Conservation (phyloP, 495 filamentous ascomycete genomes). For the Collariella sp. region DNA sequence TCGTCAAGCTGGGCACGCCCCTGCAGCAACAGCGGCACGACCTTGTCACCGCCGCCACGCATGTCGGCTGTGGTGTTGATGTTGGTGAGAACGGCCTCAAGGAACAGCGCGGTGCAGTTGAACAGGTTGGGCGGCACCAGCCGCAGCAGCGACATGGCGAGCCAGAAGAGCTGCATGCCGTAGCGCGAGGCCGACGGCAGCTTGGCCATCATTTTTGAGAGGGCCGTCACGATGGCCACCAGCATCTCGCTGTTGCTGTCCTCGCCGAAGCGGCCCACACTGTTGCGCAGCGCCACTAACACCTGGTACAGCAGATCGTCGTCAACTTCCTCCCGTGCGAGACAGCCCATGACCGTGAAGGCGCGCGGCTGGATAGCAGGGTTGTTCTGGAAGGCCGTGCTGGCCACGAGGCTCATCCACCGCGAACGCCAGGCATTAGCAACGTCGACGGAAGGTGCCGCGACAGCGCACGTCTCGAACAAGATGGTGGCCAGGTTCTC, state of each 20-base stretch:
- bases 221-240: conserved; percentile 51
- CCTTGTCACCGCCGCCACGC: conserved; percentile 45
- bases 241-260: conserved; percentile 56
- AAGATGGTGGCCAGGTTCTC: conserved; percentile 47
- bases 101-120: conserved; percentile 52
- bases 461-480: conserved; percentile 52
- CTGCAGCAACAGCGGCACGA: conserved; percentile 48
- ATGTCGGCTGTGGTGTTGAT: conserved; percentile 50
- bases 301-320: conserved; percentile 62
- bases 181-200: conserved; percentile 54
- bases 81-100: conserved; percentile 53
- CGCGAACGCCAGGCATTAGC: conserved; percentile 61
- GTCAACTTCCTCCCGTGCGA: conserved; percentile 58
- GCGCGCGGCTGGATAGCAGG: conserved; percentile 58
- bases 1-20: conserved; percentile 50
- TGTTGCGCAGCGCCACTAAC: conserved; percentile 53
- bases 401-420: conserved; percentile 63
- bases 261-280: conserved; percentile 50
- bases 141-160: conserved; percentile 55
- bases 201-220: conserved; percentile 63
- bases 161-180: conserved; percentile 59
- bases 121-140: conserved; percentile 51
- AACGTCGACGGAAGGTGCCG: conserved; percentile 53
- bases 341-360: conserved; percentile 61
- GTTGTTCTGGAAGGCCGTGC: conserved; percentile 62